Percentiles rank a stretch among this genome's conserved stretches.
phyloP scores from a whole-genome alignment of 495 filamentous ascomycete species.

The Aspergillus diversus region DNA sequence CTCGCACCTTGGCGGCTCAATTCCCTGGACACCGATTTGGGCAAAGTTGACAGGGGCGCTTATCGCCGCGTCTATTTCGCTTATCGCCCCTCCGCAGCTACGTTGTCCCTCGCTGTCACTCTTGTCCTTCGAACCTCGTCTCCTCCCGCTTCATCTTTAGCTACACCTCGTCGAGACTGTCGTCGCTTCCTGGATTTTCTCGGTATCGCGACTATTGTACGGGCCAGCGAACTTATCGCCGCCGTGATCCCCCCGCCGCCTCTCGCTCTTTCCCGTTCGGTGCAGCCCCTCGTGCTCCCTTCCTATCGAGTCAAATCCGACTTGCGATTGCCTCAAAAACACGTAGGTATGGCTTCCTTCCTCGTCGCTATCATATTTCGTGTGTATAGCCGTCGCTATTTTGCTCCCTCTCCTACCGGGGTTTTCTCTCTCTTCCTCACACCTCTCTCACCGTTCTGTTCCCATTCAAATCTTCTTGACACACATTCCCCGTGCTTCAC shows the following conservation, averaged over 20 bases:
- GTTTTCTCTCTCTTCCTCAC: background rate
- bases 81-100: conserved; percentile 28
- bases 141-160: conserved; percentile 2
- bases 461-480: background rate
- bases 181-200: background rate
- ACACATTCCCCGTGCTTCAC: background rate
- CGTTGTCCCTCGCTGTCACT: conserved; percentile 13
- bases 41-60: conserved; percentile 17
- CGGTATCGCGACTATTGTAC: background rate
- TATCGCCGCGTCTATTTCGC: conserved; percentile 31
- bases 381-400: background rate
- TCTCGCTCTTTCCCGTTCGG: conserved; percentile 10
- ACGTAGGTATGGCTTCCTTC: conserved; percentile 21
- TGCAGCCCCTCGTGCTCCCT: conserved; percentile 2
- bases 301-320: background rate
- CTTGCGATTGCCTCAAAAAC: conserved; percentile 17
- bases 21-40: conserved; percentile 1
- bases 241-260: background rate
- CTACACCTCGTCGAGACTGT: background rate
- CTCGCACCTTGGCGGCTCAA: background rate
- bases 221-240: background rate
- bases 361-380: conserved; percentile 7
- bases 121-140: background rate
- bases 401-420: conserved; percentile 6
- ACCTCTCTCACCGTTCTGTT: background rate